These are phyloP conservation scores for Pistacia vera DNA, from an alignment of 345 rosid species.

Conservation along the genomic window DNA sequence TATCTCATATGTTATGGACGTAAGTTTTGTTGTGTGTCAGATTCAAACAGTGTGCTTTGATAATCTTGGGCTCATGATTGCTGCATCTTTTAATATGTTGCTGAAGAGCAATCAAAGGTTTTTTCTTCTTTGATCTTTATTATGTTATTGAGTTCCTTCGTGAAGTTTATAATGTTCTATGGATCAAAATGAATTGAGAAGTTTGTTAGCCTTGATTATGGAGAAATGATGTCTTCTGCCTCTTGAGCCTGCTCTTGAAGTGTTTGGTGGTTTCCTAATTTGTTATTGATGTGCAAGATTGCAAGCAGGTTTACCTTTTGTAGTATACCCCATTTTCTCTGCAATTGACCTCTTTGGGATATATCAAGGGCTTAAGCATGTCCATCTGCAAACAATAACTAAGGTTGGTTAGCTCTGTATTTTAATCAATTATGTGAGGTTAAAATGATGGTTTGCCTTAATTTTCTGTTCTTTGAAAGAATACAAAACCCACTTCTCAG, in stretches of 20 bases:
- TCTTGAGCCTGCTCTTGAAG: conserved; percentile 10
- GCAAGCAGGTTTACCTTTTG: conserved; percentile 69
- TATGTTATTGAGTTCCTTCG: neutral
- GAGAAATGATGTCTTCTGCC: conserved; percentile 6
- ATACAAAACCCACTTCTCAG: neutral
- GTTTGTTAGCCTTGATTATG: neutral
- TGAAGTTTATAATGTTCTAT: neutral
- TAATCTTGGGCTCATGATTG: conserved; percentile 69
- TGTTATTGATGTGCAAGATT: conserved; percentile 40
- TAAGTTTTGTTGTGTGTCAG: conserved; percentile 35
- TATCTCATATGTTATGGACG: neutral
- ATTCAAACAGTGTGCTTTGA: conserved; percentile 79
- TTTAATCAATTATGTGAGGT: neutral
- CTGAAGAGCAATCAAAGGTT: conserved; percentile 68
- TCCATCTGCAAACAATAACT: conserved; percentile 81
- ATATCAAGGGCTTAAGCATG: conserved; percentile 82
- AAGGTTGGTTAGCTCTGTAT: conserved; percentile 50
- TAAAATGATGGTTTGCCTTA: neutral
- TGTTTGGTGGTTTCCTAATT: conserved; percentile 22
- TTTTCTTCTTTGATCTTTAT: conserved; percentile 14
- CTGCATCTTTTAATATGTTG: conserved; percentile 56
- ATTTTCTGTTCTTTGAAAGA: neutral
- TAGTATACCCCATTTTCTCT: conserved; percentile 72
- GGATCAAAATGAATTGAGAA: neutral
- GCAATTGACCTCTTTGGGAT: conserved; percentile 85